A percentile compares a stretch with the other conserved stretches of the same genome.
phyloP scores from a whole-genome alignment of 768 basidiomycete genomes.

The Mycena indigotica region DNA sequence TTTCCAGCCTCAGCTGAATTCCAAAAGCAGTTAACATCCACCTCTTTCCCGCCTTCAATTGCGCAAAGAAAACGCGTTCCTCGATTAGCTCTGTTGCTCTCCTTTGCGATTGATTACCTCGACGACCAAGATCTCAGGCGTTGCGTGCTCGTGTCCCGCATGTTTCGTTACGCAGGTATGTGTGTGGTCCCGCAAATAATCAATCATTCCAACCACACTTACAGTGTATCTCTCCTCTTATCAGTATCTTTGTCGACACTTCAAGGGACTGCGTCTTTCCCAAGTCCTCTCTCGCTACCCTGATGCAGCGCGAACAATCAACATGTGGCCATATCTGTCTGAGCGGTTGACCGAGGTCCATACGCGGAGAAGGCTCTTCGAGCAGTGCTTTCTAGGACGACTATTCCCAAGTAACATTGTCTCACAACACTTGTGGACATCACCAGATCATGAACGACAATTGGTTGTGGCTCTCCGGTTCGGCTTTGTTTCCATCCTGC shows the following conservation, averaged over 20 bases:
- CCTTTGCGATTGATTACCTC: slow-evolving; percentile 56
- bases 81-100: slow-evolving; percentile 33
- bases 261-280: slow-evolving; percentile 52
- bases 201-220: not conserved
- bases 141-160: slow-evolving; percentile 58
- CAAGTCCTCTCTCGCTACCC: slow-evolving; percentile 40
- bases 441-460: slow-evolving; percentile 62
- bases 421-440: slow-evolving; percentile 54
- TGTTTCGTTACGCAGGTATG: slow-evolving; percentile 66
- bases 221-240: slow-evolving; percentile 67
- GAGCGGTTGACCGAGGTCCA: slow-evolving; percentile 48
- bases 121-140: slow-evolving; percentile 43
- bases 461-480: slow-evolving; percentile 59
- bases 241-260: slow-evolving; percentile 47
- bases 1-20: slow-evolving; percentile 38
- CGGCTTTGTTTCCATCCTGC: slow-evolving; percentile 12
- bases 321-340: slow-evolving; percentile 75
- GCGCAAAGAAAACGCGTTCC: slow-evolving; percentile 59
- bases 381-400: slow-evolving; percentile 52
- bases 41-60: slow-evolving; percentile 60
- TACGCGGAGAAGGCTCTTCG: slow-evolving; percentile 41
- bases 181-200: too few relatives aligned
- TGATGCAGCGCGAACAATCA: slow-evolving; percentile 43
- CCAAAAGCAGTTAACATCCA: slow-evolving; percentile 36
- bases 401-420: slow-evolving; percentile 40